phyloP scores from a whole-genome alignment of 2,329 filamentous ascomycete species.

The Diaporthe ampelina region DNA sequence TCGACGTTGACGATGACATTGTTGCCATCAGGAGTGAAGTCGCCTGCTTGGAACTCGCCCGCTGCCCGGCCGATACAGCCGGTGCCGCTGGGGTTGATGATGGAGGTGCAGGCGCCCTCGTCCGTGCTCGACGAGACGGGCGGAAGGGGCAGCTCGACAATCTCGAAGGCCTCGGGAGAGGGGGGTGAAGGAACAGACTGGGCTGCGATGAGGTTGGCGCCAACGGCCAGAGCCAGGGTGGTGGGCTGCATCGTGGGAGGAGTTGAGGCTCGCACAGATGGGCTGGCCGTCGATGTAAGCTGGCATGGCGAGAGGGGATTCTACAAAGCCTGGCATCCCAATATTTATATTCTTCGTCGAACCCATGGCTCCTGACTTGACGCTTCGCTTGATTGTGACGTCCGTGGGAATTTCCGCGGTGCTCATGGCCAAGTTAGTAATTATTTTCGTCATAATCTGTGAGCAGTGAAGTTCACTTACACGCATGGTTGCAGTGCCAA shows the following conservation, averaged over 20 bases:
- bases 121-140: conserved; percentile 48
- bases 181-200: conserved; percentile 44
- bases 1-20: conserved; percentile 56
- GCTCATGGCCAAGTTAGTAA: neutral
- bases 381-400: neutral
- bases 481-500: neutral
- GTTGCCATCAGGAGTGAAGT: conserved; percentile 59
- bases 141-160: conserved; percentile 54
- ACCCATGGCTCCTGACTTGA: neutral
- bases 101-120: conserved; percentile 50
- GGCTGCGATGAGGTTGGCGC: conserved; percentile 12
- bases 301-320: neutral
- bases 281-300: neutral
- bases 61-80: conserved; percentile 52
- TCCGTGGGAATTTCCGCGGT: neutral
- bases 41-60: conserved; percentile 46
- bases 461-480: conserved; percentile 3
- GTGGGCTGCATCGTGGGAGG: conserved; percentile 2
- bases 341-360: neutral
- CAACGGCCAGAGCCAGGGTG: neutral
- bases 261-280: neutral
- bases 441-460: neutral
- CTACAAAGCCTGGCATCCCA: too few relatives aligned
- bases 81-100: conserved; percentile 52
- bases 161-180: conserved; percentile 51